Evolutionary conservation across 768 basidiomycete genomes (phyloP).

Genomic region (Harrya chromipes): DNA sequence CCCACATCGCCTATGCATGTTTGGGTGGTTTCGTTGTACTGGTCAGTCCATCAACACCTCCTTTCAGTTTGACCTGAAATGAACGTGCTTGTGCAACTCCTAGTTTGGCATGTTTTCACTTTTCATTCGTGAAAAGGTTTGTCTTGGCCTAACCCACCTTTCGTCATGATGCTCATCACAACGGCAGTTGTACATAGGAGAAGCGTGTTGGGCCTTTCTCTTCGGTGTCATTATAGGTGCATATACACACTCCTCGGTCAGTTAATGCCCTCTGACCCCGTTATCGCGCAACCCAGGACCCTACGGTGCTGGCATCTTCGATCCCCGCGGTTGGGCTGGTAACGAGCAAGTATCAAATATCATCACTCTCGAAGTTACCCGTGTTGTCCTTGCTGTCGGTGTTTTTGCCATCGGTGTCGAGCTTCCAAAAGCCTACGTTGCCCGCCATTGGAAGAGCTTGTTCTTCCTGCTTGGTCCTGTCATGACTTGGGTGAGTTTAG

Average conservation of each 20-base stretch:
- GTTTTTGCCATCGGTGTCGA: slow-evolving; percentile 99
- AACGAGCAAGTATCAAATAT: slow-evolving; percentile 52
- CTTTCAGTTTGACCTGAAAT: neutral
- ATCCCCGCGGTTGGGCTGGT: slow-evolving; percentile 75
- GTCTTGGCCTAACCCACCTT: slow-evolving; percentile 10
- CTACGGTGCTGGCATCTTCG: slow-evolving; percentile 75
- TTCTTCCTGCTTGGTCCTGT: slow-evolving; percentile 79
- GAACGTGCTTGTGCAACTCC: neutral
- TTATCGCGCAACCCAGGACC: slow-evolving; percentile 51
- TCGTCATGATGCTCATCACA: slow-evolving; percentile 5
- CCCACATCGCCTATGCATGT: slow-evolving; percentile 77
- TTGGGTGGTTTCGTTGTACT: slow-evolving; percentile 81
- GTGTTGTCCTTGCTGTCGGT: slow-evolving; percentile 92
- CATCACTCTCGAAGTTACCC: slow-evolving; percentile 86
- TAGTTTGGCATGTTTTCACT: slow-evolving; percentile 96
- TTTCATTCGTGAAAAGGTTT: slow-evolving; percentile 81
- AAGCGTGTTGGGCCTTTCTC: slow-evolving; percentile 93
- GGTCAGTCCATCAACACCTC: slow-evolving; percentile 36
- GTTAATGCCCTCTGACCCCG: slow-evolving; percentile 3
- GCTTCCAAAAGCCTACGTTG: slow-evolving; percentile 93
- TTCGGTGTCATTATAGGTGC: slow-evolving; percentile 88
- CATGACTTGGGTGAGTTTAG: slow-evolving; percentile 73
- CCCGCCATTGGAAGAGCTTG: slow-evolving; percentile 88
- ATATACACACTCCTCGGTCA: slow-evolving; percentile 17
- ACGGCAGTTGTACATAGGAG: slow-evolving; percentile 81